Evolutionary conservation across 2,329 filamentous ascomycete species (phyloP), one percentile per base, ranked within the genome.

Genomic region (Zymoseptoria tritici): DNA sequence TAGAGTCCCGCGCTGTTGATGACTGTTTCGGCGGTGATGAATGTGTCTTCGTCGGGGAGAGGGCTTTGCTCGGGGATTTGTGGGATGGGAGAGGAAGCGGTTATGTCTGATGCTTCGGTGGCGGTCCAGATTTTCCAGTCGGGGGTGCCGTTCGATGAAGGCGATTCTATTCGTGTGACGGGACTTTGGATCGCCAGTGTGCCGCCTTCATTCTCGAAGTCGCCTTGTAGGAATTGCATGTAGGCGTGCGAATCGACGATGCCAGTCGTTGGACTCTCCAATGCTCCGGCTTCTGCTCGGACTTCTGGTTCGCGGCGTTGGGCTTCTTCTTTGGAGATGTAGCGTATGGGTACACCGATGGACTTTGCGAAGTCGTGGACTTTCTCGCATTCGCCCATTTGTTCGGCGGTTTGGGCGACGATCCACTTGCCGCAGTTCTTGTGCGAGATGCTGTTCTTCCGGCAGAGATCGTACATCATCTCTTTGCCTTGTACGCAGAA

Each of bases 371-470:
- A 82, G 1, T 77, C 73, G 69, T 86, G 81, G 0, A 85, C 73
- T 51, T 79, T 78, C 65, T 85, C 75, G 83, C 83, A 52, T 2
- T 84, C 84, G n/a, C 78, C 80, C 71, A 83, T 81, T 77, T 97
- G 90, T 53, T 76, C 77, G 1, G 80, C 80, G 56, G 85, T 88
- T 77, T 97, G 94, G 0, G 93, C 93, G 1, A 97, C 89, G 68
- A 97, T 89, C 92, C 93, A 97, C 78, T 97, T 97, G 61, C 91
- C 91, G 22, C 85, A 89, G 71, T 87, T 87, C 57, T 81, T 81
- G 75, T 94, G 83, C 0, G 85, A 84, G 55, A 99, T 88, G 59
- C 75, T 74, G 68, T 89, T 79, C 59, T 77, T 77, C 4, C 77
- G 75, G 78, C 93, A 97, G 50, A 96, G 83, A 3, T 79, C 81